Percentiles rank a stretch among this genome's conserved stretches.
Conservation (phyloP, 139 green algal genomes). For the Chlorella ohadii region DNA sequence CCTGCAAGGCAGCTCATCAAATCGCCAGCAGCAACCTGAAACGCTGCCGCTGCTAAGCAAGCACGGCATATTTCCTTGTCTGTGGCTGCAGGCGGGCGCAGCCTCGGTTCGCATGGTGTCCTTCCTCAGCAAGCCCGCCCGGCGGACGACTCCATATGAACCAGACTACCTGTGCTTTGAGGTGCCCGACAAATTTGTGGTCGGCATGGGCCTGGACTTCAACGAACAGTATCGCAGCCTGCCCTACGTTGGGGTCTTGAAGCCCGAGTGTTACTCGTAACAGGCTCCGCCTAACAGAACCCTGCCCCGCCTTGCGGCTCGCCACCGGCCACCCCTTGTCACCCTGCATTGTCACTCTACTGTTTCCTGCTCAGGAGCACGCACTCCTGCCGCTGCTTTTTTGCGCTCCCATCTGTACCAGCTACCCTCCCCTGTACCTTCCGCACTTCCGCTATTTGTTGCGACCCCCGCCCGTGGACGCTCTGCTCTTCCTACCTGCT, state of each 20-base stretch:
- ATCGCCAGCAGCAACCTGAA: no score
- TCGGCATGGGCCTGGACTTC: constrained; percentile 95
- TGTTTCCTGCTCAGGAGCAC: background rate
- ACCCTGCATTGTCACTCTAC: no score
- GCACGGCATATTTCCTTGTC: no score
- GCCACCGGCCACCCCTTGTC: background rate
- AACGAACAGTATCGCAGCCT: constrained; percentile 80
- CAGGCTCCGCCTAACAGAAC: no score
- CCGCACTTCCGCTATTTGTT: no score
- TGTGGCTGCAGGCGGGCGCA: constrained; percentile 32
- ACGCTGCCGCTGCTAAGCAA: no score
- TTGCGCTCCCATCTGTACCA: background rate
- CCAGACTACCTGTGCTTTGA: constrained; percentile 72
- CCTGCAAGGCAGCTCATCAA: no score
- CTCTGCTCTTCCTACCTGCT: no score
- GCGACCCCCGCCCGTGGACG: no score
- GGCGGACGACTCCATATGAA: constrained; percentile 61
- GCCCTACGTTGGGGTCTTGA: constrained; percentile 86
- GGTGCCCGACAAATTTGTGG: constrained; percentile 88
- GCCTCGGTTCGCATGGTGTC: constrained; percentile 57
- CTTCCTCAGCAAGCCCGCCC: constrained; percentile 80
- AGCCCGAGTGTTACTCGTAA: constrained; percentile 57
- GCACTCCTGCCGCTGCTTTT: background rate
- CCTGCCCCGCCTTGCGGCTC: background rate
- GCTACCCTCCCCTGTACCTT: background rate